A percentile compares a stretch with the other conserved stretches of the same genome.
Conservation (phyloP, 1,284 basidiomycete genomes). For the Puccinia hordei region DNA sequence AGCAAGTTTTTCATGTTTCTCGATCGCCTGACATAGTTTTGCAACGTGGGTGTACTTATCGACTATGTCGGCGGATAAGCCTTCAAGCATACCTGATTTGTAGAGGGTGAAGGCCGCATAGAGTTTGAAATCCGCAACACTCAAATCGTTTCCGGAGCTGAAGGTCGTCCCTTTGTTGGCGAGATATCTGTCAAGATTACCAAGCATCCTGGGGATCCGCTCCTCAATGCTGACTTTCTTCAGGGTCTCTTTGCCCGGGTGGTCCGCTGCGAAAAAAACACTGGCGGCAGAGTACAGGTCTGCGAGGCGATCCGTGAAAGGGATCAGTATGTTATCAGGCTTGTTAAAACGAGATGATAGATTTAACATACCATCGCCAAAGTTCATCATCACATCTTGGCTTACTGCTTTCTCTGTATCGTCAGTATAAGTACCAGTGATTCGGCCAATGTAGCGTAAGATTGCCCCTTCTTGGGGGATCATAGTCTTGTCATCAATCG, state of each 20-base stretch:
- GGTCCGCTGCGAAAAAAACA: neutral
- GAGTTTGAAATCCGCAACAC: constrained; percentile 15
- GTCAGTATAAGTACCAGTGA: neutral
- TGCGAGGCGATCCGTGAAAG: neutral
- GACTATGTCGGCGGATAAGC: neutral
- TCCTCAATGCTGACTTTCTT: constrained; percentile 1
- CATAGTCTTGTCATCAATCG: neutral
- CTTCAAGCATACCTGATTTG: neutral
- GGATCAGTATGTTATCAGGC: neutral
- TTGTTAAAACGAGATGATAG: neutral
- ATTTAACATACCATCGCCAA: neutral
- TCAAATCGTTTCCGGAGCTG: constrained; percentile 19
- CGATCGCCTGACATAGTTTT: constrained; percentile 17
- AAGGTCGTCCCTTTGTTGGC: constrained; percentile 5
- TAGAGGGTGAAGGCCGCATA: neutral
- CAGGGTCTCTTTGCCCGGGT: neutral
- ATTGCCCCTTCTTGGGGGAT: neutral
- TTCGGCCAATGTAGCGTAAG: neutral
- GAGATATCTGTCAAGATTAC: neutral
- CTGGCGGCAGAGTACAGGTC: neutral
- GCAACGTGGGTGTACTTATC: constrained; percentile 9
- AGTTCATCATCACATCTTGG: neutral
- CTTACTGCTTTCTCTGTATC: neutral
- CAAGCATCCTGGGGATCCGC: neutral
- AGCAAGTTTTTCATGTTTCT: constrained; percentile 13